Evolutionary conservation across 2,329 filamentous ascomycete genomes (phyloP).

Genomic region (Alternaria burnsii): DNA sequence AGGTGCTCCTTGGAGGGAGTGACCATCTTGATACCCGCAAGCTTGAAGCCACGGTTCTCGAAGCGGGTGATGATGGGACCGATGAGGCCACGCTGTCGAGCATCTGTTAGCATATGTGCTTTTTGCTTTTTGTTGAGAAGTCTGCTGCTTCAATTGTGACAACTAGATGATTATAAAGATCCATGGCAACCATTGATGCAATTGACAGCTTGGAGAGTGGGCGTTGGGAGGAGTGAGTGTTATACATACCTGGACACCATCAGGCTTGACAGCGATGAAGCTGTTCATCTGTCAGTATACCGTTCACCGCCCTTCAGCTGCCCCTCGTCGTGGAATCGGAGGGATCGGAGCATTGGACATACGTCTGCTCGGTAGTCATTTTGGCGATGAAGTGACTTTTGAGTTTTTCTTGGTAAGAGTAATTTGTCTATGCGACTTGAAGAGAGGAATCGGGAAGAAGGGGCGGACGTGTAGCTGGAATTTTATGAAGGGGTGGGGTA

Average conservation of each 20-base stretch:
- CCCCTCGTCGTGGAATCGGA: not conserved
- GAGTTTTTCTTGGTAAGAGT: conserved; percentile 48
- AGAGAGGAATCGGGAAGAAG: conserved; percentile 23
- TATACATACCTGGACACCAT: conserved; percentile 89
- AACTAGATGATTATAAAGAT: not conserved
- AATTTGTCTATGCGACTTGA: conserved; percentile 59
- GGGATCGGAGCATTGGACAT: conserved; percentile 52
- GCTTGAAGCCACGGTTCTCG: conserved; percentile 98
- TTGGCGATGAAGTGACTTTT: conserved; percentile 43
- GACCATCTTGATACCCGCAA: conserved; percentile 95
- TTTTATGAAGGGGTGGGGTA: conserved; percentile 43
- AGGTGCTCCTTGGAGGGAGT: conserved; percentile 92
- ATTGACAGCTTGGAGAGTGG: not conserved
- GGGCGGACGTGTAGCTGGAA: conserved; percentile 29
- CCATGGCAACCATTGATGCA: not conserved
- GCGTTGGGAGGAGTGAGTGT: no score
- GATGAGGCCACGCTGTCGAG: conserved; percentile 85
- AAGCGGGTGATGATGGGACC: conserved; percentile 98
- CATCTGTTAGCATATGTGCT: conserved; percentile 18
- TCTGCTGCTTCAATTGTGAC: not conserved
- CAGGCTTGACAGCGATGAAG: conserved; percentile 99
- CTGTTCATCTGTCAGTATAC: conserved; percentile 60
- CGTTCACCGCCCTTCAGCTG: conserved; percentile 29
- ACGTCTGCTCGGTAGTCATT: conserved; percentile 86
- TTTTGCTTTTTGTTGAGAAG: conserved; percentile 9